phyloP scores from a whole-genome alignment of 176 grass and related monocot species.

The Pontederia paniculata region DNA sequence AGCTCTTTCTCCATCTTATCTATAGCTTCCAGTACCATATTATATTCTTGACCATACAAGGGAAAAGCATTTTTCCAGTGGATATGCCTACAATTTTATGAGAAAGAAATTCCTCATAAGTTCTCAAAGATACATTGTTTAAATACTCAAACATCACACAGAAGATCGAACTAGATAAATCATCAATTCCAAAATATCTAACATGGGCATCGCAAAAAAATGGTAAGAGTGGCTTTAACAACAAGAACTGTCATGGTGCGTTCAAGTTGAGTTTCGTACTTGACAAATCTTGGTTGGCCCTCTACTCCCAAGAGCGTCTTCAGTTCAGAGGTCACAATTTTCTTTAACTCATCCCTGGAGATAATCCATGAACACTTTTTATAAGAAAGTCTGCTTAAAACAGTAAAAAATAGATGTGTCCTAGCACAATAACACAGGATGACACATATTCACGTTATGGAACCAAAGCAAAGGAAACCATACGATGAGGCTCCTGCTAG shows the following conservation, averaged over 20 bases:
- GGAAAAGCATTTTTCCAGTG: slow-evolving; percentile 97
- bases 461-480: background rate
- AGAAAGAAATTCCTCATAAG: slow-evolving; percentile 9
- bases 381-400: slow-evolving; percentile 14
- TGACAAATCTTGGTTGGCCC: slow-evolving; percentile 75
- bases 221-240: too few relatives aligned
- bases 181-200: background rate
- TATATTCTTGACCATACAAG: slow-evolving; percentile 74
- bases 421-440: too few relatives aligned
- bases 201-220: background rate
- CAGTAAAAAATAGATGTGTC: slow-evolving; percentile 3
- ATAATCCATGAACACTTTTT: slow-evolving; percentile 19
- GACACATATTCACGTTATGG: too few relatives aligned
- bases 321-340: slow-evolving; percentile 74
- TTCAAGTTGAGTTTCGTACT: slow-evolving; percentile 34
- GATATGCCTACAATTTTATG: slow-evolving; percentile 53
- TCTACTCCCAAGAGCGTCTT: slow-evolving; percentile 56
- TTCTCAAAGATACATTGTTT: background rate
- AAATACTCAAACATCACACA: background rate
- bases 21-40: slow-evolving; percentile 67
- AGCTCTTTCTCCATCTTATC: slow-evolving; percentile 92
- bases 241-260: too few relatives aligned
- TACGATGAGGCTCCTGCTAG: slow-evolving; percentile 88
- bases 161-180: slow-evolving; percentile 6
- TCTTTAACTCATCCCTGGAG: slow-evolving; percentile 51